Conservation (phyloP, 441 rosid species). For the Sinapis alba region DNA sequence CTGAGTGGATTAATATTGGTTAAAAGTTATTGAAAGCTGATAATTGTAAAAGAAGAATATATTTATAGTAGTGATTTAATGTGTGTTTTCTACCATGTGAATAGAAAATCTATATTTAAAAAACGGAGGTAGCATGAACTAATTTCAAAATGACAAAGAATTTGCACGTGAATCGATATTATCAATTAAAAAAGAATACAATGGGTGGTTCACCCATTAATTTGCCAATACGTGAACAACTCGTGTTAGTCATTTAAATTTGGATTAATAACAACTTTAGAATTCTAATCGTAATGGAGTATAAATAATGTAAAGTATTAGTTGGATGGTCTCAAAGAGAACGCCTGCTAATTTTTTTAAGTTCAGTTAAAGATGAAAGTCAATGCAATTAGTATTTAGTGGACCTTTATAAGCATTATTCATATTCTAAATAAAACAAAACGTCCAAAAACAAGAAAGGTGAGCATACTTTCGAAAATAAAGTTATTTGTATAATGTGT, state of each 20-base stretch:
- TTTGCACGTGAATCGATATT: background rate
- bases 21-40: too few species aligned
- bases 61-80: too few species aligned
- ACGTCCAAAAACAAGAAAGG: background rate
- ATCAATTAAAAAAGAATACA: background rate
- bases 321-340: slow-evolving; percentile 24
- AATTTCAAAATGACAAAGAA: background rate
- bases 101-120: too few species aligned
- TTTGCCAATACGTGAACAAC: slow-evolving; percentile 8
- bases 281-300: slow-evolving; percentile 16
- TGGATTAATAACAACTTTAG: background rate
- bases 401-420: background rate
- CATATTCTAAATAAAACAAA: background rate
- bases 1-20: too few species aligned
- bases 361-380: background rate
- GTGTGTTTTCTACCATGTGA: too few species aligned
- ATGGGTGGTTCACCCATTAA: background rate
- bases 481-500: background rate
- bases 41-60: too few species aligned
- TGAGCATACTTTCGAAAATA: background rate
- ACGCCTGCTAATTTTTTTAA: slow-evolving; percentile 14
- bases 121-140: too few species aligned
- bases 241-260: slow-evolving; percentile 7
- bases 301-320: background rate
- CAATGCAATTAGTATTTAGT: background rate